phyloP scores from a whole-genome alignment of 345 rosid species.

The Eucalyptus decipiens region DNA sequence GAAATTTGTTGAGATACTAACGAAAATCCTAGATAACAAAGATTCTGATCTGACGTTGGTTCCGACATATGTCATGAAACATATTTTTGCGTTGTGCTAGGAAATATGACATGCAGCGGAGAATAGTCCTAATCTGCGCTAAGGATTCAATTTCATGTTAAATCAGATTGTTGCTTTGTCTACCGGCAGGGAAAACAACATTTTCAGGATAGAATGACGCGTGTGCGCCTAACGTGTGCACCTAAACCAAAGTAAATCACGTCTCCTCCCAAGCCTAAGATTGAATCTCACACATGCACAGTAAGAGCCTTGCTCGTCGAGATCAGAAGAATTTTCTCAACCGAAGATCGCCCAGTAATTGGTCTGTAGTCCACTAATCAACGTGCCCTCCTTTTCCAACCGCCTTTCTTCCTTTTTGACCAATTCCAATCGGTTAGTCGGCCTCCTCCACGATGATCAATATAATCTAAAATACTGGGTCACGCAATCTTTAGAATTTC shows the following conservation, averaged over 20 bases:
- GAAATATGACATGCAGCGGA: background rate
- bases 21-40: too few relatives aligned
- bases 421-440: background rate
- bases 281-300: background rate
- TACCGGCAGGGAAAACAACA: background rate
- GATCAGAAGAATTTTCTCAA: background rate
- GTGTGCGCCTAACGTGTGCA: background rate
- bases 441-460: background rate
- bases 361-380: background rate
- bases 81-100: background rate
- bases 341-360: background rate
- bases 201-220: background rate
- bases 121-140: background rate
- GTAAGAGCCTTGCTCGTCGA: background rate
- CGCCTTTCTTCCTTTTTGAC: background rate
- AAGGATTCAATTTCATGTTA: too few relatives aligned
- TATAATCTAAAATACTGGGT: background rate
- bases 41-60: background rate
- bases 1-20: background rate
- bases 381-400: background rate
- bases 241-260: background rate
- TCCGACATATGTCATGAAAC: background rate
- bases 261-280: background rate
- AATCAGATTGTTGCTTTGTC: background rate
- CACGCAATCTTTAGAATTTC: background rate